Evolutionary conservation across 805 yeast genomes (phyloP).

Genomic region (Pichia cephalocereana): DNA sequence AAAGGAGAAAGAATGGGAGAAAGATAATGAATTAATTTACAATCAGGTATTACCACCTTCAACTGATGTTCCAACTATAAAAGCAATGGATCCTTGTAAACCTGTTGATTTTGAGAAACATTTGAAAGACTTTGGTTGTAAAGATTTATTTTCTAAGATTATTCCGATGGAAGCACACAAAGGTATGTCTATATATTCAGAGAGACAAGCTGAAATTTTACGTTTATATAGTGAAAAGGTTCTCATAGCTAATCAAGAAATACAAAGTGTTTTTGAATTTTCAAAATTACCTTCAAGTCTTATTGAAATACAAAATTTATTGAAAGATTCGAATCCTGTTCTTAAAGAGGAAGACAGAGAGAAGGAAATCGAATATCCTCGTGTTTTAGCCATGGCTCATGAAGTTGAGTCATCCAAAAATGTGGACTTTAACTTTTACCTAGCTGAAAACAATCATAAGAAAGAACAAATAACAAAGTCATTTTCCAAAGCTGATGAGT

Average conservation of each 20-base stretch:
- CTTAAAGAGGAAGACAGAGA: constrained; percentile 14
- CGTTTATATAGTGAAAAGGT: constrained; percentile 66
- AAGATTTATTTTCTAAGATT: constrained; percentile 63
- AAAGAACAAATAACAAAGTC: background rate
- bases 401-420: constrained; percentile 18
- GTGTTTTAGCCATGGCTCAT: constrained; percentile 30
- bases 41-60: constrained; percentile 66
- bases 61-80: constrained; percentile 53
- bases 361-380: constrained; percentile 29
- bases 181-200: constrained; percentile 78
- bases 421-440: background rate
- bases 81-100: constrained; percentile 61
- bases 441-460: background rate
- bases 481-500: constrained; percentile 3
- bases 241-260: constrained; percentile 73
- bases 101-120: constrained; percentile 44
- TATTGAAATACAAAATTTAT: constrained; percentile 37
- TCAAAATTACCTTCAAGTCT: constrained; percentile 65
- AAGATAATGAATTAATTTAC: constrained; percentile 85
- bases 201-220: constrained; percentile 70
- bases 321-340: constrained; percentile 9
- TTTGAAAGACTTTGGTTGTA: constrained; percentile 37
- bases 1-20: constrained; percentile 38
- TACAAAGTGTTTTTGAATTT: constrained; percentile 70
- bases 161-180: constrained; percentile 86